phyloP scores from a whole-genome alignment of 441 rosid genomes.

The Daphne laureola region DNA sequence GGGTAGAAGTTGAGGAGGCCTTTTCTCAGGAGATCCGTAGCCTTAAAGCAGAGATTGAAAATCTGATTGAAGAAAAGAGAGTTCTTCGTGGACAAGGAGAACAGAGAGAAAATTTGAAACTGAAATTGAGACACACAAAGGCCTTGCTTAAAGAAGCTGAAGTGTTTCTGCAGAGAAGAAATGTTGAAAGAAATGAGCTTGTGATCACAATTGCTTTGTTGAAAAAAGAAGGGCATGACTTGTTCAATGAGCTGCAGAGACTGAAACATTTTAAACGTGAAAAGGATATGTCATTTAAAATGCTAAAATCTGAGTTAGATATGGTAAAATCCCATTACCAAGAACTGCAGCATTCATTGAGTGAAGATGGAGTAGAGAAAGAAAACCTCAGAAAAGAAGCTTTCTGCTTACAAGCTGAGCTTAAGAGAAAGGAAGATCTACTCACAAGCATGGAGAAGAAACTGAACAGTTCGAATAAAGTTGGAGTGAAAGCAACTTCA shows the following conservation, averaged over 20 bases:
- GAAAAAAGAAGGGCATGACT: slow-evolving; percentile 45
- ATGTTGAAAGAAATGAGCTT: slow-evolving; percentile 37
- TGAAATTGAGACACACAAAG: slow-evolving; percentile 39
- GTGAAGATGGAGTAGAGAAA: slow-evolving; percentile 45
- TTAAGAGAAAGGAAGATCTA: slow-evolving; percentile 64
- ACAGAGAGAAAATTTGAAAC: slow-evolving; percentile 29
- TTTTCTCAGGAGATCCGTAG: slow-evolving; percentile 29
- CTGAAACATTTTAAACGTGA: slow-evolving; percentile 40
- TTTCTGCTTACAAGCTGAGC: slow-evolving; percentile 43
- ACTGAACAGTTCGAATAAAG: slow-evolving; percentile 46
- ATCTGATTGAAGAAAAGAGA: slow-evolving; percentile 29
- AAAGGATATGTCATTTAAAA: slow-evolving; percentile 30
- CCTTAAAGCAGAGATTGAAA: slow-evolving; percentile 47
- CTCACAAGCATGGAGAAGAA: slow-evolving; percentile 47
- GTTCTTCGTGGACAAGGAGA: slow-evolving; percentile 33
- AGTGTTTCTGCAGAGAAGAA: slow-evolving; percentile 30
- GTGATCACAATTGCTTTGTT: slow-evolving; percentile 27
- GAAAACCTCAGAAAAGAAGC: slow-evolving; percentile 61
- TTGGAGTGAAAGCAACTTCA: slow-evolving; percentile 30
- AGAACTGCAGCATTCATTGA: slow-evolving; percentile 35
- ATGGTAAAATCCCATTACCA: slow-evolving; percentile 27
- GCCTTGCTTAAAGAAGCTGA: slow-evolving; percentile 32
- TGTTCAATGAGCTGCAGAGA: slow-evolving; percentile 34
- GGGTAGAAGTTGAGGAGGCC: slow-evolving; percentile 36
- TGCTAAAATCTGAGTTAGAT: slow-evolving; percentile 43